Base-by-base conservation (phyloP, 768 basidiomycete genomes). In the Suillus ampliporus region DNA sequence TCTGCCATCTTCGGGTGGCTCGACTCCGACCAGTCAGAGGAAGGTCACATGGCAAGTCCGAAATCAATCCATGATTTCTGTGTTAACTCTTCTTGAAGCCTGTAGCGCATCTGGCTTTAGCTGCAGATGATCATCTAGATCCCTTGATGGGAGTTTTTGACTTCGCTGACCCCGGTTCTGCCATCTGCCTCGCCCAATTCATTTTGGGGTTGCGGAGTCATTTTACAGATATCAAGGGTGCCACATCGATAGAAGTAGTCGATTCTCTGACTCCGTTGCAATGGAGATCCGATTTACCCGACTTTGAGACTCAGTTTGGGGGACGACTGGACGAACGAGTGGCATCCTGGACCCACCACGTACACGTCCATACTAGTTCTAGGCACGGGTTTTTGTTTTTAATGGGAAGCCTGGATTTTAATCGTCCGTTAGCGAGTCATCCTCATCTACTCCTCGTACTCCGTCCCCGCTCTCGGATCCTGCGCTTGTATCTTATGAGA, bases 131-230 rank as follows among this genome's bases (percentile, higher is more conserved):
- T 4, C 13, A 4, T 15, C 5, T 6, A 54, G 35, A 38, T 37
- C 15, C 53, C 2, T 54, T 37, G 35, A 38, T 54, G 23, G 53
- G 53, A 4, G 53, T 54, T 14, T 38, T 54, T 54, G 37, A 54
- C 9, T 54, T 54, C 37, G 26, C 37, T 26, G 23, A 54, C 15
- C 17, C 53, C 15, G 5, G 2, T 38, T 54, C 53, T 38, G 4
- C 53, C 9, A 54, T 38, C 53, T 37, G 21, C 21, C n/a, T 54
- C 6, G 53, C 35, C 4, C 53, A 54, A 38, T 54, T 54, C 21
- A 3, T 54, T 54, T 54, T 54, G 21, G 23, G 53, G 35, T 38
- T 54, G 53, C 53, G 53, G 21, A 54, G 35, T 37, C 53, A 54
- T 38, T 54, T 26, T 23, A 1, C 23, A 23, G 35, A 54, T 54